phyloP scores from a whole-genome alignment of 345 rosid genomes.

The Mallotus nudiflorus region DNA sequence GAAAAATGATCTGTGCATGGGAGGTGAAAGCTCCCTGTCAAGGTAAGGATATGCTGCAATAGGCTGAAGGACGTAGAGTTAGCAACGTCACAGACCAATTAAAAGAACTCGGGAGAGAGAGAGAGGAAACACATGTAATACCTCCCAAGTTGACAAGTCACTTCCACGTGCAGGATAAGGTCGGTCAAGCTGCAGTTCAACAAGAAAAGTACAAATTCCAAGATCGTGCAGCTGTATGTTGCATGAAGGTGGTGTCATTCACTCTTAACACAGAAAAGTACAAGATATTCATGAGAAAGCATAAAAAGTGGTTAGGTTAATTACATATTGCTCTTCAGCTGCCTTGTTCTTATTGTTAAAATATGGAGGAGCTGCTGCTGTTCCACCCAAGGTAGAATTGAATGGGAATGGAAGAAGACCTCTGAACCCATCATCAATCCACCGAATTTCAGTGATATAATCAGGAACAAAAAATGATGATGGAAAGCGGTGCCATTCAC shows the following conservation, averaged over 20 bases:
- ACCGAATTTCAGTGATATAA: conserved; percentile 63
- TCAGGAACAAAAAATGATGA: conserved; percentile 89
- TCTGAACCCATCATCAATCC: conserved; percentile 95
- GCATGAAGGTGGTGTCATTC: conserved; percentile 7
- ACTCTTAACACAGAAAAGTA: background rate
- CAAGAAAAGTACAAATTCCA: conserved; percentile 71
- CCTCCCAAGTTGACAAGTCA: conserved; percentile 94
- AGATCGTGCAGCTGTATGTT: conserved; percentile 62
- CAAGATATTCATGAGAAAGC: background rate
- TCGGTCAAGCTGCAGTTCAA: conserved; percentile 84
- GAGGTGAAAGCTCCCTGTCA: conserved; percentile 90
- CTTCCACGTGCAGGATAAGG: conserved; percentile 72
- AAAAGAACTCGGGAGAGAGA: background rate
- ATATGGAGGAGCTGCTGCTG: conserved; percentile 82
- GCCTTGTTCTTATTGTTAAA: conserved; percentile 92
- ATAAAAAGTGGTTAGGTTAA: conserved; percentile 5
- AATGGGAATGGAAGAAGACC: conserved; percentile 95
- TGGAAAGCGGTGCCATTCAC: conserved; percentile 98
- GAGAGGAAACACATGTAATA: conserved; percentile 36
- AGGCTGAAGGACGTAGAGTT: conserved; percentile 40
- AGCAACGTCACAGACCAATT: background rate
- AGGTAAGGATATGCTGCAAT: conserved; percentile 80
- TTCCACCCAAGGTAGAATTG: conserved; percentile 84
- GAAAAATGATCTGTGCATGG: conserved; percentile 81
- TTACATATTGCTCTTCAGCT: conserved; percentile 80